Evolutionary conservation across 2,329 filamentous ascomycete species (phyloP), one percentile per base, ranked within the genome.

Genomic region (Penicillium polonicum): DNA sequence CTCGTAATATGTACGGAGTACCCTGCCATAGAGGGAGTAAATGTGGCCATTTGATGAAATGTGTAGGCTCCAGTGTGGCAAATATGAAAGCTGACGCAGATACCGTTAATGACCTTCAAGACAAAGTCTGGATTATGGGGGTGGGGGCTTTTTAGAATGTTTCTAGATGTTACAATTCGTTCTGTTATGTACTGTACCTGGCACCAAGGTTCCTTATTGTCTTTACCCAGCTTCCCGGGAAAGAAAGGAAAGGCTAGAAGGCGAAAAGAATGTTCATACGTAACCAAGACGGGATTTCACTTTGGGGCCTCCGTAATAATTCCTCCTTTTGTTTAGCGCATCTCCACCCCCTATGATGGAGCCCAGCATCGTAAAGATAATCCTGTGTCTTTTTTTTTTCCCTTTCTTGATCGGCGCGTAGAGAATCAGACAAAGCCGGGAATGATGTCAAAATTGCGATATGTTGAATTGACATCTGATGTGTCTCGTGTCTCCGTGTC

Each of bases 311-410:
- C 51, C 56, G 44, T 59, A 56, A 52, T 39, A 35, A 59, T 60
- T 44, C 46, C 43, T 49, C 49, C 46, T 46, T 61, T 51, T 41
- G 39, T 19, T 31, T 60, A 44, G 60, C 57, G 51, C 49, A 55
- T 59, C 53, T 44, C 64, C 64, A 66, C 64, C 64, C 64, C 64
- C 64, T 67, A 62, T 67, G 64, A 65, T 67, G 65, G 64, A 59
- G 53, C 55, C 55, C 44, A 49, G 53, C 48, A 61, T 53, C 57
- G 53, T 39, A 29, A 46, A 50, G 38, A 55, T 51, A 36, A 19
- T 33, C 23, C 31, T 53, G 4, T 17, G 17, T 23, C 25, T 27
- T 38, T 41, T 48, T 43, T 44, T 29, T 44, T 46, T 31, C 25
- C 3, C 13, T 17, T 12, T 31, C 19, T 44, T 50, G 23, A 31